phyloP scores from a whole-genome alignment of 257 asterid species.

The Solanum lycopersicoides region DNA sequence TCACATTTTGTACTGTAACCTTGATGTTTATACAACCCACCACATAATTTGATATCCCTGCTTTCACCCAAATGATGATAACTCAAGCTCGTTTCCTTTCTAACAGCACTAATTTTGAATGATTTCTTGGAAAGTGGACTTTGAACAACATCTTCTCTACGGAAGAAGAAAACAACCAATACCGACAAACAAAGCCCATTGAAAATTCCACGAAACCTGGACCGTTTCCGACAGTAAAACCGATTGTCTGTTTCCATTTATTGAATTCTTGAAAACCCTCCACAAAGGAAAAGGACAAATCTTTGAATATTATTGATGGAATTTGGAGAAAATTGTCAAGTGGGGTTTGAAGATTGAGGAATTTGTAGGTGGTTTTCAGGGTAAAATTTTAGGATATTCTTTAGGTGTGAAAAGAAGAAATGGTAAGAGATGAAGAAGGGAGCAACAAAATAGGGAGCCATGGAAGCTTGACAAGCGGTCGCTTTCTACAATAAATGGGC shows the following conservation, averaged over 20 bases:
- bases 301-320: neutral
- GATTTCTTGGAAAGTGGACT: constrained; percentile 15
- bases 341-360: neutral
- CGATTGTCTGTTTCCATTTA: constrained; percentile 23
- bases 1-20: constrained; percentile 47
- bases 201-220: constrained; percentile 43
- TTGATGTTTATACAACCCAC: constrained; percentile 36
- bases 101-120: neutral
- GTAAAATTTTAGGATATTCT: neutral
- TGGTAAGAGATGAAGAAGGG: neutral
- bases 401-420: neutral
- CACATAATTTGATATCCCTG: constrained; percentile 25
- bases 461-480: neutral
- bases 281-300: neutral
- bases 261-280: neutral
- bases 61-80: neutral
- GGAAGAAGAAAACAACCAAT: constrained; percentile 30
- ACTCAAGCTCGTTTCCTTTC: constrained; percentile 20
- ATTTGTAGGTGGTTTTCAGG: neutral
- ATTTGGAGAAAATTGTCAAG: neutral
- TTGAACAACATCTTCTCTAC: constrained; percentile 13
- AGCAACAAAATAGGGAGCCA: neutral
- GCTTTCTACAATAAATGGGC: neutral
- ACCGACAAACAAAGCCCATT: constrained; percentile 32
- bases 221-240: constrained; percentile 7